phyloP scores from a whole-genome alignment of 371 early-diverging fungal genomes.

The Actinomortierella wolfii region DNA sequence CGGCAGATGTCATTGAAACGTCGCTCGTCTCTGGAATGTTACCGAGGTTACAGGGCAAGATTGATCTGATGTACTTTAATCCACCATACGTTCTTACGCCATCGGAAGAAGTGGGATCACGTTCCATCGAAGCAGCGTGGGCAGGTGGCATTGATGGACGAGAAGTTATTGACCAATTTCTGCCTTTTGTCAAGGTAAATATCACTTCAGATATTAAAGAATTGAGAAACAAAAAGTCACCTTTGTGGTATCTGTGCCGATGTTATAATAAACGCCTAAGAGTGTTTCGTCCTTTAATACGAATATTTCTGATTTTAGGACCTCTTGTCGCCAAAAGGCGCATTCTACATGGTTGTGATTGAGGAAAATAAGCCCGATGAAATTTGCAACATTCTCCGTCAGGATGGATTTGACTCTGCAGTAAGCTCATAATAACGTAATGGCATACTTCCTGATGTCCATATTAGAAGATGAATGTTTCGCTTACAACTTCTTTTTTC shows the following conservation, averaged over 20 bases:
- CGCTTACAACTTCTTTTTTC: no score
- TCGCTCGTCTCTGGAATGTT: conserved; percentile 60
- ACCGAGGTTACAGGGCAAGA: conserved; percentile 52
- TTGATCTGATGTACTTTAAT: conserved; percentile 93
- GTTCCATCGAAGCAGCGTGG: conserved; percentile 87
- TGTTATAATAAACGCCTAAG: no score
- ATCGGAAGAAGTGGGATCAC: conserved; percentile 73
- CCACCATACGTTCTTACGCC: conserved; percentile 90
- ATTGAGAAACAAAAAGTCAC: no score
- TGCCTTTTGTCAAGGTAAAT: conserved; percentile 72
- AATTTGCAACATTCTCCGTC: conserved; percentile 63
- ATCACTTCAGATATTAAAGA: no score
- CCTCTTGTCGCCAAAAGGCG: conserved; percentile 71
- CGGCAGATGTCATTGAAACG: conserved; percentile 64
- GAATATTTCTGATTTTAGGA: conserved; percentile 39
- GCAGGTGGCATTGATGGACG: conserved; percentile 95
- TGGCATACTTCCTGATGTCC: background rate
- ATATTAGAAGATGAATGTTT: no score
- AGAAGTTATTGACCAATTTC: conserved; percentile 84
- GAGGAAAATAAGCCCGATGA: conserved; percentile 90
- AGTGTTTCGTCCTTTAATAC: no score
- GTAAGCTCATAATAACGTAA: conserved; percentile 5
- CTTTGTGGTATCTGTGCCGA: no score
- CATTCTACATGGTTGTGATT: conserved; percentile 89
- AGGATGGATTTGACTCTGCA: conserved; percentile 49